Base-by-base conservation (phyloP, 768 basidiomycete genomes). In the Russula virescens region DNA sequence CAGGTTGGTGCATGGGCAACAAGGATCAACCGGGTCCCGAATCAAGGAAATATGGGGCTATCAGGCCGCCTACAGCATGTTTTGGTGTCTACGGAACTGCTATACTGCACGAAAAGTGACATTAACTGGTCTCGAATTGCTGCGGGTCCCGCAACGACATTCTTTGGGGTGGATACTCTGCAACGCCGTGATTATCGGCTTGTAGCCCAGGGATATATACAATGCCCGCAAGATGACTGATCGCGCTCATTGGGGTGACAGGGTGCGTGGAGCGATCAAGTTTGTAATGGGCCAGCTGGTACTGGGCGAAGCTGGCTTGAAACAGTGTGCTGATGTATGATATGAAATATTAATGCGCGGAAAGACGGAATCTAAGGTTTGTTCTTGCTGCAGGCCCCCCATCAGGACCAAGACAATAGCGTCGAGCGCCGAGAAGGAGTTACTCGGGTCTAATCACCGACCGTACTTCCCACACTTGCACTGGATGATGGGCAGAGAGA, bases 321-420 rank as follows among this genome's bases (percentile, higher is more conserved):
- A 40, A 25, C 25, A 6, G 14, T 21, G 38, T 25, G 11, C 26
- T 13, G 10, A 28, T 14, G 9, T 13, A 54, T 26, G 43, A 56
- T 26, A 42, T 21, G 23, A 47, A 47, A 46, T 57, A 14, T 14
- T 9, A 25, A 53, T 40, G n/a, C 38, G 28, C 10, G 34, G 23
- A 38, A 31, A 58, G 31, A 21, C 59, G 59, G 34, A 38, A 18
- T 23, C 50, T 52, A 62, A 61, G 60, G 46, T 62, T 56, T 50
- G 42, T 38, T 43, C 23, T 43, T 25, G 18, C 26, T 21, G 38
- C 25, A 42, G 38, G 28, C 47, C 46, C 42, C 13, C 18, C 42
- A 14, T 38, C n/a, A 14, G 16, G 18, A 28, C n/a, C 25, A 38
- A 63, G 51, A 38, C 43, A 55, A 47, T 52, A n/a, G 19, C 13